phyloP scores from a whole-genome alignment of 768 basidiomycete species.

The Cubamyces sp. region DNA sequence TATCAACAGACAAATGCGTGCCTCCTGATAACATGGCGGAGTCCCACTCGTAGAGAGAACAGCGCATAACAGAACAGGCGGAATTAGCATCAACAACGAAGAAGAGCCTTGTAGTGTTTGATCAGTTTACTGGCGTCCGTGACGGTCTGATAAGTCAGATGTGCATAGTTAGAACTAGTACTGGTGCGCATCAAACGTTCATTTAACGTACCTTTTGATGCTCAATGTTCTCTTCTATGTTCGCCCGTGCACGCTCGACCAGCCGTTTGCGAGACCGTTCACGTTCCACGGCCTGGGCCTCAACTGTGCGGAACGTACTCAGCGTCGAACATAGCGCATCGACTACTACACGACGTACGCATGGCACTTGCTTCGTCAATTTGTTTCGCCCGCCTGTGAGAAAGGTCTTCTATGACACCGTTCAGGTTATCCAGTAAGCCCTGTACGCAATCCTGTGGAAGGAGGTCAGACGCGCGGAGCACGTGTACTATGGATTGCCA shows the following conservation, averaged over 20 bases:
- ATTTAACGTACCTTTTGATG: slow-evolving; percentile 39
- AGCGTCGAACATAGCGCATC: background rate
- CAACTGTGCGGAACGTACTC: slow-evolving; percentile 30
- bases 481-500: background rate
- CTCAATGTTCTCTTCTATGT: slow-evolving; percentile 43
- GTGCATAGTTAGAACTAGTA: background rate
- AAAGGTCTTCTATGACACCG: slow-evolving; percentile 38
- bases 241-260: slow-evolving; percentile 37
- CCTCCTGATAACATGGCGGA: too few species aligned
- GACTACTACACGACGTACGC: slow-evolving; percentile 32
- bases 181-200: background rate
- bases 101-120: slow-evolving; percentile 45
- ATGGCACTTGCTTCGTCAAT: slow-evolving; percentile 38
- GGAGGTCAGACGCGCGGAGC: background rate
- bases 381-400: slow-evolving; percentile 35
- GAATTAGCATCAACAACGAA: slow-evolving; percentile 26
- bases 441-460: slow-evolving; percentile 25
- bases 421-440: slow-evolving; percentile 15
- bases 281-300: slow-evolving; percentile 37
- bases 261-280: slow-evolving; percentile 40
- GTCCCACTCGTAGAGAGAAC: too few species aligned
- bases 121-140: slow-evolving; percentile 44
- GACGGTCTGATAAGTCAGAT: slow-evolving; percentile 35
- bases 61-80: background rate
- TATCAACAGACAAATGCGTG: too few species aligned